Evolutionary conservation across 2,329 filamentous ascomycete species (phyloP), one percentile per base, ranked within the genome.

Genomic region (Amesomyces nigricolor): DNA sequence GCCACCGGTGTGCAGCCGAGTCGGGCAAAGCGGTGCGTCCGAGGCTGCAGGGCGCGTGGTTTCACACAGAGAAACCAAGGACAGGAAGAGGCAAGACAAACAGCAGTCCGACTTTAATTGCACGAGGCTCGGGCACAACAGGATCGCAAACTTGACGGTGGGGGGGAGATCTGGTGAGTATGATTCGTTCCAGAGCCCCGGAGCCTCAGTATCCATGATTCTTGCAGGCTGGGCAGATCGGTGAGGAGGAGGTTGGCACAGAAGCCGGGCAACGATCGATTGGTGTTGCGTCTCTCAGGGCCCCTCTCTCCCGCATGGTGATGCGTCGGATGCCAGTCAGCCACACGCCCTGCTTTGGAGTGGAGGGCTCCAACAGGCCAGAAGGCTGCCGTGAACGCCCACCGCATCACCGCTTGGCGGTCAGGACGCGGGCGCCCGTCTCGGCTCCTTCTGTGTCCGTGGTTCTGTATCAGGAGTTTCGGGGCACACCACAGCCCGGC

Each of bases 41-140:
- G 49, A 53, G 47, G 53, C 55, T 61, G 62, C 59, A 61, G 43
- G 35, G 45, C 60, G 60, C 58, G 58, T 54, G 48, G 58, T 61
- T 48, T 52, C 58, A 60, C 52, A 46, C 54, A 54, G 51, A 47
- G 39, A 48, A 53, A 35, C 54, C 37, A n/a, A 43, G 35, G 14
- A 44, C 22, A 10, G 10, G 42, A 35, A 50, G 37, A 38, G 47
- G 16, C 35, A 51, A 9, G 39, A 39, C 30, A 8, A 53, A 16
- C 37, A 40, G 43, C 32, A 22, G 45, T 56, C 53, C 39, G 50
- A 35, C 14, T 9, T 9, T 22, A 29, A 32, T 26, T 39, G 45
- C 51, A 47, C 48, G 32, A 51, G 37, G 30, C 42, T 45, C 16
- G 47, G 17, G 22, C 44, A 58, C 35, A 26, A 19, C 47, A 37